Base-by-base conservation (phyloP, 805 yeast genomes). In the Nadsonia fulvescens region DNA sequence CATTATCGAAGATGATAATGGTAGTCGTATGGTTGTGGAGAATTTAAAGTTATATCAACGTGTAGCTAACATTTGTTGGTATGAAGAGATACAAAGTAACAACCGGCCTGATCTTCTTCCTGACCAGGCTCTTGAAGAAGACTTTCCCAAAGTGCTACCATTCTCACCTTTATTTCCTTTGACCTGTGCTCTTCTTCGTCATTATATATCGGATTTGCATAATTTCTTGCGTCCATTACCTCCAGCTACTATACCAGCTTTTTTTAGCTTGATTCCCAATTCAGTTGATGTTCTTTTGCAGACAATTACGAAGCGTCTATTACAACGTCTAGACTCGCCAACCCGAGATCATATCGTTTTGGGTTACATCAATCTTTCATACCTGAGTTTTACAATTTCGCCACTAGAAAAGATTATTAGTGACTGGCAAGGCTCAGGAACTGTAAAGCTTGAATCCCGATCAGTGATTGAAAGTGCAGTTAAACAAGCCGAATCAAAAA, bases 291-390 rank as follows among this genome's bases (percentile, higher is more conserved):
- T n/a, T n/a, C n/a, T n/a, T n/a, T n/a, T n/a, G n/a, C n/a, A n/a
- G n/a, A n/a, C n/a, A n/a, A n/a, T n/a, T n/a, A n/a, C n/a, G n/a
- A n/a, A n/a, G n/a, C n/a, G n/a, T n/a, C n/a, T n/a, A n/a, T n/a
- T n/a, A n/a, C n/a, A 61, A 8, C 68, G 70, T 33, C 61, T 75
- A 25, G 63, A 67, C 37, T 62, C 82, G 2, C 66, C 73, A 8
- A 76, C 82, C 34, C 77, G 92, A 43, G 96, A 86, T 48, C 83
- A 81, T 37, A 64, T 81, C 14, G 74, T 93, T 0, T 96, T 89
- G 53, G 78, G 79, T 37, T 59, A 78, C 37, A 74, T 89, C 31
- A 82, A 89, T 46, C 54, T 86, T 40, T n/a, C n/a, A n/a, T n/a
- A n/a, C n/a, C n/a, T n/a, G 94, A 86, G 44, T 79, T 77, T 46